A percentile compares a stretch with the other conserved stretches of the same genome.
These are phyloP conservation scores for Spiraea crenata DNA, from an alignment of 331 rosid genomes.

Conservation along the genomic window DNA sequence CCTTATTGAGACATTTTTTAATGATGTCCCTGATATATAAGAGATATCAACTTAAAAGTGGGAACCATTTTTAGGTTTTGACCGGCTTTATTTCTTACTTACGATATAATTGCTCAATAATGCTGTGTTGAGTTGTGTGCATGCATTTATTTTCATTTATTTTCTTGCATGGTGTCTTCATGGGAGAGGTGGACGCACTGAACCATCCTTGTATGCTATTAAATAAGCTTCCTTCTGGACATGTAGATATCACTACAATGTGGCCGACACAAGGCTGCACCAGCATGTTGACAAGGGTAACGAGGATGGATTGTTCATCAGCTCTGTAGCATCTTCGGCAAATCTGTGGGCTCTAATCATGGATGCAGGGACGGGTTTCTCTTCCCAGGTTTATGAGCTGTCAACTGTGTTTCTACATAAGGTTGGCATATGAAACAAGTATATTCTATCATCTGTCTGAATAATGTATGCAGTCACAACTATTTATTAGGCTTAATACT, in stretches of 20 bases:
- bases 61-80: not conserved
- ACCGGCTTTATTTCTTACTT: not conserved
- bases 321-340: slow-evolving; percentile 74
- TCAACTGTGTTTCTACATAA: slow-evolving; percentile 80
- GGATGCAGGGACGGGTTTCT: slow-evolving; percentile 93
- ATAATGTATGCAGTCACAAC: slow-evolving; percentile 3
- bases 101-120: not conserved
- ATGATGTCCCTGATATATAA: not conserved
- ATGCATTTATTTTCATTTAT: not conserved
- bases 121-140: not conserved
- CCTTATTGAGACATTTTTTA: not conserved
- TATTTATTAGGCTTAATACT: slow-evolving; percentile 16
- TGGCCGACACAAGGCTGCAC: slow-evolving; percentile 76
- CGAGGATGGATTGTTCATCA: slow-evolving; percentile 85
- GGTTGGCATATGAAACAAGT: slow-evolving; percentile 42
- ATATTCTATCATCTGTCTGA: slow-evolving; percentile 21
- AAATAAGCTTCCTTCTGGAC: slow-evolving; percentile 21
- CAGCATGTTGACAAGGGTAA: slow-evolving; percentile 96
- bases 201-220: slow-evolving; percentile 21
- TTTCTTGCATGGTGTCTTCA: not conserved
- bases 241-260: slow-evolving; percentile 89
- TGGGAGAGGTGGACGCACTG: not conserved
- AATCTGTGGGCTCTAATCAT: slow-evolving; percentile 89
- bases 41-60: not conserved
- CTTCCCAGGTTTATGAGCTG: slow-evolving; percentile 87